Evolutionary conservation across 768 basidiomycete genomes (phyloP), one percentile per base, ranked within the genome.

Genomic region (Leccinum variicolor): DNA sequence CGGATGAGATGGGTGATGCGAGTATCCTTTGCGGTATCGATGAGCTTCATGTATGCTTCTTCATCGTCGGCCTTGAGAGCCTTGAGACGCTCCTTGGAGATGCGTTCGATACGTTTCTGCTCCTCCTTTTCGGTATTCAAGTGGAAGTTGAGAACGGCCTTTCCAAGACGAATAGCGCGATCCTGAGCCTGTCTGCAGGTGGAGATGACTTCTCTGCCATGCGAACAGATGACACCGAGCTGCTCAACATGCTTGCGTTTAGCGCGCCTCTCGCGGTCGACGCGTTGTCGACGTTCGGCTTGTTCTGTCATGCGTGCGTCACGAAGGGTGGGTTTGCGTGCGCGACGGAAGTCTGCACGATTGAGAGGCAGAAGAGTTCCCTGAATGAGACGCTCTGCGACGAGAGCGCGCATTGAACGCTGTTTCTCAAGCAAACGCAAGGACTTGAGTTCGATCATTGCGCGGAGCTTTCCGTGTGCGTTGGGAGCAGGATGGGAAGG

Each of bases 21-120:
- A 10, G 96, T 98, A 67, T 99, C 97, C 73, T 99, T 99, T 57
- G 96, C 96, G 17, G 95, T 97, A 73, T 98, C 97, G 67, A 99
- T 92, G 66, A 99, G 89, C 70, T 94, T 94, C 84, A 98, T 89
- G 74, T 99, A 99, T n/a, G 93, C 95, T 75, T 98, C 97, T 78
- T 99, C 97, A 77, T 99, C 96, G 69, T 98, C 95, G 28, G 90
- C 90, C 76, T 96, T 94, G 64, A 98, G 85, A 8, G 96, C 97
- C 77, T 92, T 94, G 62, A 99, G 77, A 91, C 95, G 94, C 73
- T 98, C 97, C 78, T 98, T 98, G 48, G 90, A 87, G 47, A 99
- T 86, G 55, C 94, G 81, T 75, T 98, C 97, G 63, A 99, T 90
- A 26, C 96, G 84, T 72, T 94, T 94, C 82, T 95, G 92, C 73